Conservation (phyloP, 2,329 filamentous ascomycete genomes). For the Fusarium bulbicola region DNA sequence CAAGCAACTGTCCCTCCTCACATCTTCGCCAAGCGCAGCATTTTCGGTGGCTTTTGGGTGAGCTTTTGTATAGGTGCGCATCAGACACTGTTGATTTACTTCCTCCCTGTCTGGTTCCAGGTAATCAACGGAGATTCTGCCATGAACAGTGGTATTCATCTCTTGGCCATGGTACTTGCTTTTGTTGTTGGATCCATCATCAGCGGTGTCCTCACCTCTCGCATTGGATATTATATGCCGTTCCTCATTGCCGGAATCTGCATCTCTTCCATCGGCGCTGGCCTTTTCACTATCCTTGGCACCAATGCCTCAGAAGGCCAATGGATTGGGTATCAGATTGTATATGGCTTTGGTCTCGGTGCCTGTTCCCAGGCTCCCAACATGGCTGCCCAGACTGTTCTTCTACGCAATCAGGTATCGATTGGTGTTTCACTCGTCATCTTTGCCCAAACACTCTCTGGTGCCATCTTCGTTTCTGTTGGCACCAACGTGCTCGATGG, state of each 20-base stretch:
- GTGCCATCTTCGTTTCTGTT: constrained; percentile 60
- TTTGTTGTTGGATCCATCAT: constrained; percentile 41
- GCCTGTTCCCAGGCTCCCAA: constrained; percentile 56
- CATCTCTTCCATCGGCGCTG: constrained; percentile 49
- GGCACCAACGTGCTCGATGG: constrained; percentile 62
- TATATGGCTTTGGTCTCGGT: constrained; percentile 55
- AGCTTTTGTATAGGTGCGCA: constrained; percentile 41
- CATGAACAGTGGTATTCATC: constrained; percentile 43
- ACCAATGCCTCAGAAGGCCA: constrained; percentile 27
- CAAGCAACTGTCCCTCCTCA: constrained; percentile 53
- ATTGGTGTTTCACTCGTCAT: constrained; percentile 58
- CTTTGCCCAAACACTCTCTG: constrained; percentile 55
- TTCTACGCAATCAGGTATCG: constrained; percentile 54
- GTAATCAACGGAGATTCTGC: constrained; percentile 50
- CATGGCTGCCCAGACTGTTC: constrained; percentile 57
- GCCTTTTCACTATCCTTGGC: constrained; percentile 52
- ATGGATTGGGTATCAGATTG: constrained; percentile 48
- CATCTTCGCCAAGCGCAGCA: constrained; percentile 53
- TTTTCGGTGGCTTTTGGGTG: constrained; percentile 48
- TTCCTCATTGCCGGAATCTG: constrained; percentile 49
- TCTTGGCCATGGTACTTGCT: constrained; percentile 44
- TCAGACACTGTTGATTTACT: constrained; percentile 48
- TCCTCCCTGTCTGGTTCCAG: constrained; percentile 62
- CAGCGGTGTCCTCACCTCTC: constrained; percentile 41
- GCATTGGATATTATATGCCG: constrained; percentile 54